Evolutionary conservation across 2,329 filamentous ascomycete genomes (phyloP), one percentile per base, ranked within the genome.

Genomic region (Fusarium sulawesiense): DNA sequence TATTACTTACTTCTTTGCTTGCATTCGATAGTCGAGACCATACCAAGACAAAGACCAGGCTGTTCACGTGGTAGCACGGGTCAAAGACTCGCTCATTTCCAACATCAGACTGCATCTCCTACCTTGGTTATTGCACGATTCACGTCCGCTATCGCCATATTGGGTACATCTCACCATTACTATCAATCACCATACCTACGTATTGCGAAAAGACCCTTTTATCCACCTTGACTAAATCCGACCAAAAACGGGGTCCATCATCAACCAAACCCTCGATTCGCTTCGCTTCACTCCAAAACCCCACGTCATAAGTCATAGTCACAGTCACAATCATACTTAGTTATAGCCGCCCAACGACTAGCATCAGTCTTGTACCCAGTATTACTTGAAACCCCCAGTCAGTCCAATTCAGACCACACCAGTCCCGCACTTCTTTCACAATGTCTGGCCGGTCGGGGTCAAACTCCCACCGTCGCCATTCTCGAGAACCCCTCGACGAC

Each of bases 361-460:
- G 59, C 58, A 37, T 16, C 32, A 20, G 49, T 40, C 13, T 40
- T 51, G 49, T 51, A 41, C 49, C 49, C 32, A 40, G 23, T 51
- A 51, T 51, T 51, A 51, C 32, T 51, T 41, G 34, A 59, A 68
- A 21, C 60, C 48, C 42, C 48, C 34, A 48, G 30, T 27, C 48
- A 37, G 21, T 13, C 29, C 48, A 50, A 18, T 37, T 21, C 20
- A 25, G 48, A 25, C 13, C 20, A 25, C 30, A 20, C 13, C 49
- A 41, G 56, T 58, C 53, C 48, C 66, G 49, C 57, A 40, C 40
- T 55, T 30, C 40, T 47, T 57, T 54, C 69, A 60, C 51, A 60
- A 80, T 80, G 78, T 78, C 78, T 66, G 78, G 76, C 66, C 73
- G 78, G 64, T 75, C 76, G 60, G 75, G 76, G 48, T 65, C 74